Evolutionary conservation across 331 rosid species (phyloP), one percentile per base, ranked within the genome.

Genomic region (Dryas integrifolia): DNA sequence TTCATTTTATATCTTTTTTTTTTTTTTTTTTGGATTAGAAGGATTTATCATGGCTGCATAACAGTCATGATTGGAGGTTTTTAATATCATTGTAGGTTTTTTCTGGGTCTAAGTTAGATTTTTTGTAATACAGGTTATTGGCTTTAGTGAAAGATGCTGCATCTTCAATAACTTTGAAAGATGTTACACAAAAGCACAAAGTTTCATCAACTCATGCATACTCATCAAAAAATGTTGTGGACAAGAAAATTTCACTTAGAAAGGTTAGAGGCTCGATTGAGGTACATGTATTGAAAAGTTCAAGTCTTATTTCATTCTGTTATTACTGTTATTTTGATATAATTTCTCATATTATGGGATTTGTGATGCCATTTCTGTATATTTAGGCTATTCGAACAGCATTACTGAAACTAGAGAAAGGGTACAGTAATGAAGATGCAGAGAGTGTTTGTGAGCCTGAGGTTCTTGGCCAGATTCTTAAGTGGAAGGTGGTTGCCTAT

Each of bases 371-470:
- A 18, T 72, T 69, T 7, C 30, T 40, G 48, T n/a, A 55, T 67
- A 52, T 66, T 65, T 70, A 89, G 92, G 92, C 96, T 67, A 69
- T 86, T 77, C 82, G 72, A 82, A 78, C 81, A 30, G 90, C 92
- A 56, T 61, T 84, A 41, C 73, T 69, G 57, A 87, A 51, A 70
- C 66, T 87, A 79, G 84, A 86, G 9, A 81, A 82, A 79, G 92
- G 92, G 65, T 65, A 83, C 39, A 79, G 82, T 70, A 81, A 72
- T 70, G 89, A 87, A 61, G 90, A 85, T 48, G 92, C 85, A 72
- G 85, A 86, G 82, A 82, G 87, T 77, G 79, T 89, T 76, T 89
- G 92, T 65, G 92, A 70, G 44, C 84, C 85, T 48, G 81, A 70
- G 53, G 40, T 89, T 48, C 67, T 89, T 43, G 6, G 15, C n/a